Evolutionary conservation across 2,329 filamentous ascomycete species (phyloP), one percentile per base, ranked within the genome.

Genomic region (Sporothrix brunneoviolacea): DNA sequence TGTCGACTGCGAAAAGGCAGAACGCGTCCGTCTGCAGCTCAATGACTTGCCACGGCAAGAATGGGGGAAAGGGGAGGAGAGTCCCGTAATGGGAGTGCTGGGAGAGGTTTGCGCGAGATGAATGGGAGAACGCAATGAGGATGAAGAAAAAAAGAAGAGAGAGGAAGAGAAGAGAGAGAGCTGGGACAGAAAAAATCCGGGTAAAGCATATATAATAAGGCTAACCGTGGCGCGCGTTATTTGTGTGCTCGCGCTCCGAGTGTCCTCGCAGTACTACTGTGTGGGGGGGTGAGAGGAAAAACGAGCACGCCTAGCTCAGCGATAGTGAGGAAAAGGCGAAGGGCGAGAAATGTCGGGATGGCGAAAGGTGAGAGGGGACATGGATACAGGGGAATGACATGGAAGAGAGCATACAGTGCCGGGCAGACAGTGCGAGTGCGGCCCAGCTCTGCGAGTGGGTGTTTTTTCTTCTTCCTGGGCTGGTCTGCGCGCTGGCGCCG

Each of bases 1-100:
- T 35, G 37, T 36, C 35, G 33, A 7, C 32, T n/a, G 18, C 16
- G 19, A 30, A 54, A 7, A 38, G 44, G 44, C 33, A 48, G 42
- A 46, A 44, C 48, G 53, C 43, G 51, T 50, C 45, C 43, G 43
- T 52, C 50, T 27, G 55, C 55, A 55, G 49, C 48, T 53, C 48
- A 53, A 43, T 19, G 32, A 39, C 48, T 43, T 51, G 53, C 48
- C 51, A 30, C 37, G 37, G 45, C 35, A 28, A 50, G 50, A 39
- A 39, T 33, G 41, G 48, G 30, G 35, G 18, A 22, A 44, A 33
- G 16, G 51, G 49, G 38, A 41, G 28, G 40, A 24, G 24, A 39
- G 42, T 44, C 38, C 45, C 33, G 46, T 46, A 40, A 28, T 45
- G 43, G 45, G 46, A 32, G 21, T 12, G 12, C 32, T 13, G 36